phyloP scores from a whole-genome alignment of 1,284 basidiomycete genomes.

The Sphagnurus paluster region DNA sequence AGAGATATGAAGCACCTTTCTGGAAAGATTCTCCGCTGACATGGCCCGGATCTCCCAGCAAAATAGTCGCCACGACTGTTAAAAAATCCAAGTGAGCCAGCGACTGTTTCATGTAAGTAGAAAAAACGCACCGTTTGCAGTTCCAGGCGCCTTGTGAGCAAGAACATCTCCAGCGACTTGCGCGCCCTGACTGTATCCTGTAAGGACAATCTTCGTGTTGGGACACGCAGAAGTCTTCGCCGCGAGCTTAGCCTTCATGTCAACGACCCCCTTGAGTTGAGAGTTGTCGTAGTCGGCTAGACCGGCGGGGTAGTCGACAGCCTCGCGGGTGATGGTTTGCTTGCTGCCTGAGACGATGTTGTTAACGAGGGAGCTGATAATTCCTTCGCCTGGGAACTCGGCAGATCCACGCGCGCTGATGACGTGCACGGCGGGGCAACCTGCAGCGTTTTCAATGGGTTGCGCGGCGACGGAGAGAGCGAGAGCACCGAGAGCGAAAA shows the following conservation, averaged over 20 bases:
- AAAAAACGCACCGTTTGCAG: slow-evolving; percentile 22
- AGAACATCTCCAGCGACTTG: slow-evolving; percentile 28
- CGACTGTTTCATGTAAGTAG: not conserved
- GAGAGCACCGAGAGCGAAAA: slow-evolving; percentile 5
- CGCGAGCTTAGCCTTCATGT: slow-evolving; percentile 23
- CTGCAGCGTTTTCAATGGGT: slow-evolving; percentile 21
- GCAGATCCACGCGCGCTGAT: slow-evolving; percentile 28
- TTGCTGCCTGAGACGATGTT: slow-evolving; percentile 24
- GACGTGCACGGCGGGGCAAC: slow-evolving; percentile 27
- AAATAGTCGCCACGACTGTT: slow-evolving; percentile 24
- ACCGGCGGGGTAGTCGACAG: slow-evolving; percentile 27
- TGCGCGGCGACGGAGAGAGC: slow-evolving; percentile 13
- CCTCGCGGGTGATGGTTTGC: slow-evolving; percentile 27
- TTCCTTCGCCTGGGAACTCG: slow-evolving; percentile 27
- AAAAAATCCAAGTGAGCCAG: not conserved
- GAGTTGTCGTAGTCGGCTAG: slow-evolving; percentile 26
- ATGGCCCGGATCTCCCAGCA: slow-evolving; percentile 28
- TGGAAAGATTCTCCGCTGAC: slow-evolving; percentile 25
- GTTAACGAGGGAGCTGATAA: slow-evolving; percentile 26
- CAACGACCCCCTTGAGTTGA: slow-evolving; percentile 23
- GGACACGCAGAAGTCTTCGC: slow-evolving; percentile 26
- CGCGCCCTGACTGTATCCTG: slow-evolving; percentile 30
- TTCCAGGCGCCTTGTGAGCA: slow-evolving; percentile 20
- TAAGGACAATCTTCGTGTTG: slow-evolving; percentile 29
- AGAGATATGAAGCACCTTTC: no score